A percentile compares a stretch with the other conserved stretches of the same genome.
phyloP scores from a whole-genome alignment of 2,329 filamentous ascomycete genomes.

The Ophiostoma fasciatum region DNA sequence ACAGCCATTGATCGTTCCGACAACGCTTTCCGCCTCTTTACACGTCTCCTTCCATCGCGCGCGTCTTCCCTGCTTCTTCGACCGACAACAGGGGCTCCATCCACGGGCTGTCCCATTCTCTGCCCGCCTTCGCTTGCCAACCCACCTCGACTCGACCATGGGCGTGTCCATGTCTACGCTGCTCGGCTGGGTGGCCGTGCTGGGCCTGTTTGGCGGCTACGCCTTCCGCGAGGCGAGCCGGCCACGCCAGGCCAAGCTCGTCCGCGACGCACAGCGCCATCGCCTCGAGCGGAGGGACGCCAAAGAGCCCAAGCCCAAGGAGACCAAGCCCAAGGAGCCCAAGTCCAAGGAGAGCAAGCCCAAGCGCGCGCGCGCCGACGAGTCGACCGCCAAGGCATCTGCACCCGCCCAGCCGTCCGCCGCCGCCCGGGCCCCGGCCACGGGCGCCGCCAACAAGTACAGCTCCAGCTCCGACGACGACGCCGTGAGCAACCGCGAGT shows the following conservation, averaged over 20 bases:
- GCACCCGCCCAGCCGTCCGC: constrained; percentile 8
- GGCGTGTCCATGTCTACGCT: constrained; percentile 21
- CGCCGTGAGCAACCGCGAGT: constrained; percentile 43
- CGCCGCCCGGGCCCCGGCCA: constrained; percentile 9
- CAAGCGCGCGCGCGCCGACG: constrained; percentile 25
- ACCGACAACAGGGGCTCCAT: too few species aligned
- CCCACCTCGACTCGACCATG: too few species aligned
- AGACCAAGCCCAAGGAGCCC: constrained; percentile 11
- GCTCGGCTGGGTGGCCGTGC: constrained; percentile 19
- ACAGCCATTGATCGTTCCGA: too few species aligned
- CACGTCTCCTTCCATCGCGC: too few species aligned
- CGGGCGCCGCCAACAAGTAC: neutral
- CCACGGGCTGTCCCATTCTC: too few species aligned
- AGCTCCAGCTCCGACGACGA: constrained; percentile 39
- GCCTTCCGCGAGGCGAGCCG: constrained; percentile 15
- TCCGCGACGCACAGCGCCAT: constrained; percentile 14
- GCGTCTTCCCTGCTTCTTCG: too few species aligned
- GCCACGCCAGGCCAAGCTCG: constrained; percentile 12
- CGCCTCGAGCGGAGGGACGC: constrained; percentile 21
- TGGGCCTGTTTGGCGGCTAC: constrained; percentile 14
- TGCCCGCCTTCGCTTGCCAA: too few species aligned
- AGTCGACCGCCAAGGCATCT: constrained; percentile 17
- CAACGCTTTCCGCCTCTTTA: too few species aligned
- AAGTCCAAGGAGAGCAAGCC: constrained; percentile 20
- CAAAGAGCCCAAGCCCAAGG: too few species aligned